Base-by-base conservation (phyloP, 192 early-diverging fungal genomes). In the Linnemannia hyalina region DNA sequence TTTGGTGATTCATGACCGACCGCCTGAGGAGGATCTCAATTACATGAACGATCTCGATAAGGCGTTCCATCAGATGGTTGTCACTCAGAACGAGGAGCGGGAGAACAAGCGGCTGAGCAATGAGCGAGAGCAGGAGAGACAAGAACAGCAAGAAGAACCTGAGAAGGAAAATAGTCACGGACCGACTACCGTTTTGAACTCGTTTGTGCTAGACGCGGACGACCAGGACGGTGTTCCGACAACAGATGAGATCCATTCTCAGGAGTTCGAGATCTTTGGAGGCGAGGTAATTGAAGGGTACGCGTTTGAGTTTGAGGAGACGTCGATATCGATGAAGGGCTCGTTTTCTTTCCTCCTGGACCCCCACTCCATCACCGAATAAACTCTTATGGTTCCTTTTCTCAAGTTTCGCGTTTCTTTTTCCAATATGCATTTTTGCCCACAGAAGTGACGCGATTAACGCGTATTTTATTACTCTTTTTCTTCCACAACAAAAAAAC, bases 1-100 rank as follows among this genome's bases (percentile, higher is more conserved):
- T 8, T 32, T 82, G 18, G 69, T 57, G 38, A 77, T 82, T 40
- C 32, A 75, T 13, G 74, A 73, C n/a, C 65, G 75, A 52, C 81
- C 81, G 3, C 71, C 36, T 41, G 81, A 83, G 29, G 76, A 74
- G 55, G 81, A 83, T 70, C 60, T 77, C 13, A 46, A 83, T n/a
- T 18, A 32, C 55, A 83, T 83, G 76, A 49, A 47, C 70, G 68
- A 68, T 44, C 63, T 83, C 26, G 81, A 83, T 13, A 60, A 83
- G 35, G 71, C 68, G 46, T 83, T 83, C 44, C 70, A 35, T n/a
- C 70, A 78, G 63, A 77, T 83, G 81, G 72, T 83, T 71, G n/a
- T 78, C 35, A 83, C 63, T 18, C 74, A 76, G 54, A 52, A 81
- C 13, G 74, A 70, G 74, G 72, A 68, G 36, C 70, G 72, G 52